Evolutionary conservation across 2,329 filamentous ascomycete species (phyloP).

Genomic region (Botryotinia narcissicola): DNA sequence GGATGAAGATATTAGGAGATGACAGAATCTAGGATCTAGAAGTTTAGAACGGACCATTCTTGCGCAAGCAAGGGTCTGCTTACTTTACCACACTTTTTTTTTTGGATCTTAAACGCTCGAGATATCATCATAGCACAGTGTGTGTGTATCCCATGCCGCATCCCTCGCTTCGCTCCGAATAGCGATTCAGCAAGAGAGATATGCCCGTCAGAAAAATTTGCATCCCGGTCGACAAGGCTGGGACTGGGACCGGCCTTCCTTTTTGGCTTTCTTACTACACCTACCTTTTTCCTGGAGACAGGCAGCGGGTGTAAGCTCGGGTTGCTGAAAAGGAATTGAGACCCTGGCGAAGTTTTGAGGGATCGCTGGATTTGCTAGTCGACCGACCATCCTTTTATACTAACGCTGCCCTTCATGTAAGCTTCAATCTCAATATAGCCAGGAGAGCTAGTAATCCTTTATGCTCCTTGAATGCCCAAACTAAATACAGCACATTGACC

Average conservation of each 20-base stretch:
- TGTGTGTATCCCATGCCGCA: not conserved
- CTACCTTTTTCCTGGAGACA: conserved; percentile 10
- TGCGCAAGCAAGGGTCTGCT: conserved; percentile 8
- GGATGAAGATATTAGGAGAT: conserved; percentile 13
- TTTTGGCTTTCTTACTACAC: conserved; percentile 3
- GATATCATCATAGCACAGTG: conserved; percentile 14
- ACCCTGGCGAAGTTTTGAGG: conserved; percentile 8
- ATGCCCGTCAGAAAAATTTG: not conserved
- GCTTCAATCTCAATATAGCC: conserved; percentile 10
- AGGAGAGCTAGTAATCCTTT: conserved; percentile 2
- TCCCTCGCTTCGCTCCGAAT: not conserved
- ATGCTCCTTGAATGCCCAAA: not conserved
- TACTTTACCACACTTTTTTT: conserved; percentile 4
- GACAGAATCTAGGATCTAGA: conserved; percentile 15
- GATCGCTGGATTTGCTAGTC: conserved; percentile 6
- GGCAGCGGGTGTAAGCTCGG: conserved; percentile 10
- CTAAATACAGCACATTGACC: not conserved
- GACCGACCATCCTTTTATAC: not conserved
- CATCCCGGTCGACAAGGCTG: conserved; percentile 19
- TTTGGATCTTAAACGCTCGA: conserved; percentile 2
- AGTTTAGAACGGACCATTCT: not conserved
- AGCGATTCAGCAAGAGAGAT: conserved; percentile 11
- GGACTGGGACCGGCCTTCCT: conserved; percentile 14
- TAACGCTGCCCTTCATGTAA: conserved; percentile 10
- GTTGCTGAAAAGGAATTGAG: conserved; percentile 16